phyloP scores from a whole-genome alignment of 345 rosid species.

The Microthlaspi erraticum region DNA sequence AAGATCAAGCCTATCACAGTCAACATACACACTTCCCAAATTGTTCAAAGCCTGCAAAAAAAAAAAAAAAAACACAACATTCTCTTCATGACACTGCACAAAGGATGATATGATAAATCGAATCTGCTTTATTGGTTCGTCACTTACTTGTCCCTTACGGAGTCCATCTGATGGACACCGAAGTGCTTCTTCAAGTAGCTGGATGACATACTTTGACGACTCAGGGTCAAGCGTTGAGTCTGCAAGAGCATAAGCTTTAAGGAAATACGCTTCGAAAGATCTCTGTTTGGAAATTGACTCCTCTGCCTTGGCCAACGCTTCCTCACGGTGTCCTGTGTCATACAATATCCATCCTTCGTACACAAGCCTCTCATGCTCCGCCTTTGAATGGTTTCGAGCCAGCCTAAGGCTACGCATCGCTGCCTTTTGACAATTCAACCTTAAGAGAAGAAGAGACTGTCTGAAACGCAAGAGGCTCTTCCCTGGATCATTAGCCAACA shows the following conservation, averaged over 20 bases:
- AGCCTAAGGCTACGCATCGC: conserved; percentile 78
- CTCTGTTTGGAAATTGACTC: conserved; percentile 75
- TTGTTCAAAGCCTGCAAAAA: conserved; percentile 87
- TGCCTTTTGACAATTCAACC: conserved; percentile 78
- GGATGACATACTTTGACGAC: conserved; percentile 61
- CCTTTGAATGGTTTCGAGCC: conserved; percentile 75
- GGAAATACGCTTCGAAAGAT: conserved; percentile 91
- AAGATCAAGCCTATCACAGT: conserved; percentile 78
- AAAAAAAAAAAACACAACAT: too few relatives aligned
- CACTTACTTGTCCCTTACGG: conserved; percentile 84
- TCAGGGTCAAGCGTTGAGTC: conserved; percentile 64
- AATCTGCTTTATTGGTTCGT: background rate
- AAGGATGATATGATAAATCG: background rate
- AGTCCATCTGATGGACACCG: conserved; percentile 95
- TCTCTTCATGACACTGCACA: background rate
- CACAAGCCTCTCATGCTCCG: conserved; percentile 77
- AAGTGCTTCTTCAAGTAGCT: conserved; percentile 86
- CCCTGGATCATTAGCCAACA: conserved; percentile 78
- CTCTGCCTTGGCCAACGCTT: conserved; percentile 85
- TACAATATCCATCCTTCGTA: conserved; percentile 91
- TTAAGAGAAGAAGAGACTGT: conserved; percentile 73
- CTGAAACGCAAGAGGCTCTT: conserved; percentile 78
- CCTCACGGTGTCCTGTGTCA: conserved; percentile 85
- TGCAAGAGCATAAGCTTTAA: conserved; percentile 83
- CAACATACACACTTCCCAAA: conserved; percentile 75